phyloP scores from a whole-genome alignment of 768 basidiomycete species.

The Hydnum rufescens region DNA sequence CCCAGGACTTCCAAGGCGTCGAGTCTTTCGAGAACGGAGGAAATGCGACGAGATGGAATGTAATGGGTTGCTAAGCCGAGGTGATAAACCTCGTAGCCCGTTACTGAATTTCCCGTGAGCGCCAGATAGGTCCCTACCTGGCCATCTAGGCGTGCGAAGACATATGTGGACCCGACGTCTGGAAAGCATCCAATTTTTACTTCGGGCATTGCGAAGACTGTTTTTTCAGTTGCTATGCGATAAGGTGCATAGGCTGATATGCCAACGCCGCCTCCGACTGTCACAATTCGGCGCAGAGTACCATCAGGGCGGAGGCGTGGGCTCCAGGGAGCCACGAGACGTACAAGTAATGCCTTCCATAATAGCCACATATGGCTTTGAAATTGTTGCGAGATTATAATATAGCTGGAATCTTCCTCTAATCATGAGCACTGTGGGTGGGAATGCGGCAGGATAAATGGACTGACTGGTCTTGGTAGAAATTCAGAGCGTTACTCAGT shows the following conservation, averaged over 20 bases:
- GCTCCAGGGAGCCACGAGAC: conserved; percentile 7
- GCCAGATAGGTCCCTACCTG: conserved; percentile 86
- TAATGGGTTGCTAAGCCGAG: conserved; percentile 90
- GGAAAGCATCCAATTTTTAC: conserved; percentile 80
- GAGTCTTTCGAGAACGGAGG: conserved; percentile 49
- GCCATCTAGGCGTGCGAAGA: conserved; percentile 78
- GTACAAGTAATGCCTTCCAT: conserved; percentile 83
- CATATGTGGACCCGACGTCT: conserved; percentile 84
- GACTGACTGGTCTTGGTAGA: no score
- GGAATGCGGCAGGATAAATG: no score
- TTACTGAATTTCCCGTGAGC: conserved; percentile 52
- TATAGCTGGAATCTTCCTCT: conserved; percentile 79
- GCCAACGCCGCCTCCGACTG: conserved; percentile 97
- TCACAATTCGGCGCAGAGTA: neutral
- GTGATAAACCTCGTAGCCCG: conserved; percentile 73
- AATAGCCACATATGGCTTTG: conserved; percentile 79
- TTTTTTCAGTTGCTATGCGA: conserved; percentile 85
- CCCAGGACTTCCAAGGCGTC: conserved; percentile 24
- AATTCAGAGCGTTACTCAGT: no score
- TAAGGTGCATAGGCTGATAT: conserved; percentile 69
- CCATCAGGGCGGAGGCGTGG: neutral
- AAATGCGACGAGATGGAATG: conserved; percentile 56
- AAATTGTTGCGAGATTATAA: conserved; percentile 43
- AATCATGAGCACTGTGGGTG: no score
- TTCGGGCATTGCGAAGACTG: conserved; percentile 90